Evolutionary conservation across 2,329 filamentous ascomycete species (phyloP).

Genomic region (Pestalotiopsis sp.): DNA sequence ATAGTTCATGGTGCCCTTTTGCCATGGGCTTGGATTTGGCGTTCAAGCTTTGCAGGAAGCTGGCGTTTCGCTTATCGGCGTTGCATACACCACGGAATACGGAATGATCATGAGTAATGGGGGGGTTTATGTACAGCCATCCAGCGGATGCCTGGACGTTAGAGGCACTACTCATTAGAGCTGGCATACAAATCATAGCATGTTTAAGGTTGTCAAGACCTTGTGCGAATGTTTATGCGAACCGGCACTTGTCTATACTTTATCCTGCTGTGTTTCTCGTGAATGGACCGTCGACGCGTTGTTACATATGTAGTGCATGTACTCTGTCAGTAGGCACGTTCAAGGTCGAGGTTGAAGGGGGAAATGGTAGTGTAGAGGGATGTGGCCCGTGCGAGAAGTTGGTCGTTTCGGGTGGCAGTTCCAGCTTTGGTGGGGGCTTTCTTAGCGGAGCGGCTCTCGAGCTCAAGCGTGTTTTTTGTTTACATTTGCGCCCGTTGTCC

Average conservation of each 20-base stretch:
- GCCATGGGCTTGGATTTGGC: background rate
- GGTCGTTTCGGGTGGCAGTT: background rate
- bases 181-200: background rate
- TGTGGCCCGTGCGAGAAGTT: background rate
- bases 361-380: background rate
- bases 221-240: background rate
- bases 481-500: constrained; percentile 3
- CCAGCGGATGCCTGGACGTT: background rate
- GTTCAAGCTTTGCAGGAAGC: constrained; percentile 7
- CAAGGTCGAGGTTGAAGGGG: background rate
- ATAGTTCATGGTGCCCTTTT: background rate
- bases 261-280: too few species aligned
- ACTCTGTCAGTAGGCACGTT: too few species aligned
- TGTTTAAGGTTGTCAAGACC: background rate
- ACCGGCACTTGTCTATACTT: too few species aligned
- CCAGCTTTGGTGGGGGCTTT: background rate
- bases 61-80: constrained; percentile 9
- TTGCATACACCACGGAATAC: constrained; percentile 2
- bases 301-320: too few species aligned
- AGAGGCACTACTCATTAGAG: background rate
- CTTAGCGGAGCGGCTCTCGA: background rate
- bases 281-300: too few species aligned
- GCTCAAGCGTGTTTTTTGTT: constrained; percentile 14
- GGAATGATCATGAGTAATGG: constrained; percentile 13
- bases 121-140: background rate